phyloP scores from a whole-genome alignment of 2,329 filamentous ascomycete species.

The Byssoonygena ceratinophila region DNA sequence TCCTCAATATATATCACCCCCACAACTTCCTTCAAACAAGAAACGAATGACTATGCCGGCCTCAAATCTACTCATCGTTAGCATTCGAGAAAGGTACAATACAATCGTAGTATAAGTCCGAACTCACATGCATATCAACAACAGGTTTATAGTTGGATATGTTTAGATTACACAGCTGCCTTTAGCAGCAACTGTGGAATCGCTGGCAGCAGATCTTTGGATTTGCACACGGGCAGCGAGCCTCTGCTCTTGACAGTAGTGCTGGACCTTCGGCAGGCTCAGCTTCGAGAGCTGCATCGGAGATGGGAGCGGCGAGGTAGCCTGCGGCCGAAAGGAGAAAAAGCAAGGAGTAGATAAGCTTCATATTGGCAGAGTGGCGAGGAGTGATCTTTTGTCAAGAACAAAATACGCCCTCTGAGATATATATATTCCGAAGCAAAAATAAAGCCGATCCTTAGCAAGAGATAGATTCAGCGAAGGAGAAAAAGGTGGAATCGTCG shows the following conservation, averaged over 20 bases:
- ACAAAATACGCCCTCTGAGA: no score
- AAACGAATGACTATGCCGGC: no score
- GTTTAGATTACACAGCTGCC: not conserved
- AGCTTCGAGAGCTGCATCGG: not conserved
- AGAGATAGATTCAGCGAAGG: not conserved
- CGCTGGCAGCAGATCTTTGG: not conserved
- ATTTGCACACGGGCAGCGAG: not conserved
- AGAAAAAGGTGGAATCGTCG: not conserved
- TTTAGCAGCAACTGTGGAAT: not conserved
- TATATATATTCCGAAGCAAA: no score
- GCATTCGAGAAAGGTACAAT: no score
- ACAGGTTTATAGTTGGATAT: not conserved
- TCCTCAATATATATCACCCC: no score
- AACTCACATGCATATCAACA: not conserved
- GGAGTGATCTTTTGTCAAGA: not conserved
- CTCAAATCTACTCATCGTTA: no score
- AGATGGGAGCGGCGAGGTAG: not conserved
- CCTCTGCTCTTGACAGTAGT: not conserved
- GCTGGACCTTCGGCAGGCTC: not conserved
- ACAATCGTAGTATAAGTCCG: no score
- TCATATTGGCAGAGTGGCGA: not conserved
- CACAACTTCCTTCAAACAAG: no score
- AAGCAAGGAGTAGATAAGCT: not conserved
- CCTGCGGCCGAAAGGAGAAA: constrained; percentile 1
- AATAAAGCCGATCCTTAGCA: not conserved